A percentile compares a stretch with the other conserved stretches of the same genome.
Evolutionary conservation across 257 asterid genomes (phyloP).

Genomic region (Catharanthus roseus): DNA sequence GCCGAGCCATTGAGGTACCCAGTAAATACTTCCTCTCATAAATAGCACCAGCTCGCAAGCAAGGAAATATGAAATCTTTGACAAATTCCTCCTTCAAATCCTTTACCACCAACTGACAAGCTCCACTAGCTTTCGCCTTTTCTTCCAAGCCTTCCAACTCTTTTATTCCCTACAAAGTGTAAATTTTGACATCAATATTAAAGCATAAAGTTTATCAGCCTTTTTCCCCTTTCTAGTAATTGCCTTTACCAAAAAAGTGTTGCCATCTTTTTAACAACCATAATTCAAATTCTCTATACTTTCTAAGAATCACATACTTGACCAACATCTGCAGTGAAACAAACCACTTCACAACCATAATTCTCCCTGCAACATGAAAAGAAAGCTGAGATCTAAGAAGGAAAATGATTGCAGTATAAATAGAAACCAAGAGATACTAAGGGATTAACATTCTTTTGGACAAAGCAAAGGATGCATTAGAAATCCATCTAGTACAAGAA

Average conservation of each 20-base stretch:
- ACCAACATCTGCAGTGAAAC: conserved; percentile 96
- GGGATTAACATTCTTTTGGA: background rate
- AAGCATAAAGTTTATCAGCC: background rate
- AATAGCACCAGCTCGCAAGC: conserved; percentile 92
- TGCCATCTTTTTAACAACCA: background rate
- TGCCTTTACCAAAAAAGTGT: background rate
- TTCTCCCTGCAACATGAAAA: conserved; percentile 59
- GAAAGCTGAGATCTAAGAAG: background rate
- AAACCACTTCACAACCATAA: conserved; percentile 90
- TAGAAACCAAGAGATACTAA: background rate
- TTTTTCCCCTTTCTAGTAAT: background rate
- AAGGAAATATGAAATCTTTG: conserved; percentile 80
- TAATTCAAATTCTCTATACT: conserved; percentile 8
- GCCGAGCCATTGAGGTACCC: conserved; percentile 99
- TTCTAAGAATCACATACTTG: conserved; percentile 55
- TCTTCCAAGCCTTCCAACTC: conserved; percentile 93
- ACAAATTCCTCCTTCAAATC: conserved; percentile 95
- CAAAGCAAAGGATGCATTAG: background rate
- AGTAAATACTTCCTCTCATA: conserved; percentile 93
- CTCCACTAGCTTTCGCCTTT: conserved; percentile 97
- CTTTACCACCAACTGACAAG: conserved; percentile 92
- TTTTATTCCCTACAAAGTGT: conserved; percentile 53
- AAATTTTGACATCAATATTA: background rate
- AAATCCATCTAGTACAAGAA: background rate
- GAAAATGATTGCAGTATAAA: background rate